Evolutionary conservation across 2,329 filamentous ascomycete genomes (phyloP), one percentile per base, ranked within the genome.

Genomic region (Anisogramma anomala): DNA sequence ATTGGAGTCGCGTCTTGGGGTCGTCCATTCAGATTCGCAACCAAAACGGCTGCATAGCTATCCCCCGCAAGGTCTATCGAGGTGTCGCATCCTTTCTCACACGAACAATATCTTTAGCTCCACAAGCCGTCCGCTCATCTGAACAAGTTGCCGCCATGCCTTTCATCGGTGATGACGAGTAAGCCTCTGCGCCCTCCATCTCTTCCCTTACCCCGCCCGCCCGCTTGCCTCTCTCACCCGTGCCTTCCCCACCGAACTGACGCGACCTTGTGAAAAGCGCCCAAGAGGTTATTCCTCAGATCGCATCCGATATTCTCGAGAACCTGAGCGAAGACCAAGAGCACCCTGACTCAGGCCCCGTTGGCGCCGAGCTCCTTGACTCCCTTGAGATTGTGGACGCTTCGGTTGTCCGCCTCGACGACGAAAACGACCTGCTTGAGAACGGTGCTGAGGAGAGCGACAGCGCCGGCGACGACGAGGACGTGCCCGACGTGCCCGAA

Each of bases 11-110:
- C 36, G 36, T 43, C 41, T 35, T 31, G 41, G 41, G 41, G 32
- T 19, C 15, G 11, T 33, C 22, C 35, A 26, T 37, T 39, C 31
- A 42, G 41, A 40, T 33, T 32, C 42, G 42, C 27, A 5, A 40
- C 38, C 30, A 33, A 45, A 38, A 41, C 39, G 43, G 43, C 43
- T 34, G 39, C 42, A 35, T 45, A 42, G 27, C 26, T 45, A 42
- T 33, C 39, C 34, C 39, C 14, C 43, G 39, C 17, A 41, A 41
- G 22, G 28, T 36, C 34, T 25, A 26, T 4, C 3, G 20, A 3
- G 22, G 34, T 18, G 34, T 45, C 39, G 39, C 30, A 19, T 46
- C 43, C 18, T 15, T 46, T 11, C n/a, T 46, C n/a, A 17, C 26
- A 17, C 28, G 39, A 33, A 42, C 35, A 11, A 19, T 26, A 33